Evolutionary conservation across 495 filamentous ascomycete genomes (phyloP).

Genomic region (Bombardia bombarda): DNA sequence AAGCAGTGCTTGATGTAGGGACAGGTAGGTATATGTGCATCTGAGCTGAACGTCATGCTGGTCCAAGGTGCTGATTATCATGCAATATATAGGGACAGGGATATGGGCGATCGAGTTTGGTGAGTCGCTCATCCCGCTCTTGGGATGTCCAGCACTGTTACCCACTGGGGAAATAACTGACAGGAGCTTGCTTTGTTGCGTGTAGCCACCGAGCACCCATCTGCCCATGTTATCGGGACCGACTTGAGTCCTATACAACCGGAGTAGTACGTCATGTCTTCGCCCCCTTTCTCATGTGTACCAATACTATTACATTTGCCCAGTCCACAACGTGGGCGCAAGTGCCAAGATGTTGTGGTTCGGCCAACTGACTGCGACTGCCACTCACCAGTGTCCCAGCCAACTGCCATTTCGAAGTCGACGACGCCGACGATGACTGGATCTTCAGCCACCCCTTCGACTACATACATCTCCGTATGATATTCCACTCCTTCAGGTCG

Average conservation of each 20-base stretch:
- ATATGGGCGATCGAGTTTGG: conserved; percentile 38
- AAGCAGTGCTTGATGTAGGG: conserved; percentile 35
- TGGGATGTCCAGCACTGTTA: neutral
- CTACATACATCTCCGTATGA: conserved; percentile 39
- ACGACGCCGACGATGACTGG: conserved; percentile 46
- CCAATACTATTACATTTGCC: too few relatives aligned
- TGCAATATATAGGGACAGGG: conserved; percentile 23
- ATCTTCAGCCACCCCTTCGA: conserved; percentile 35
- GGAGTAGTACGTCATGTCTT: neutral
- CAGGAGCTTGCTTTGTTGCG: neutral
- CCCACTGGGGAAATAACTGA: neutral
- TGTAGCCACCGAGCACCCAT: conserved; percentile 14
- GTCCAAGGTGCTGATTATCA: neutral
- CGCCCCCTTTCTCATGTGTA: neutral
- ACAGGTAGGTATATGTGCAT: too few relatives aligned
- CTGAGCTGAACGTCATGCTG: neutral
- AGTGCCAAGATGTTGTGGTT: too few relatives aligned
- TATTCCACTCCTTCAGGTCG: conserved; percentile 30
- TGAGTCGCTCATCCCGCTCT: conserved; percentile 3
- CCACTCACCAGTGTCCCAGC: conserved; percentile 29
- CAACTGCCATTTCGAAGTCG: conserved; percentile 41
- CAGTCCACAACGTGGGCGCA: too few relatives aligned
- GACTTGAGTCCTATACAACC: conserved; percentile 45
- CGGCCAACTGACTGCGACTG: too few relatives aligned
- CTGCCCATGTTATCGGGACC: conserved; percentile 28